These are phyloP conservation scores for Pythium myriotylum DNA, from an alignment of 352 stramenopile genomes.

Conservation along the genomic window DNA sequence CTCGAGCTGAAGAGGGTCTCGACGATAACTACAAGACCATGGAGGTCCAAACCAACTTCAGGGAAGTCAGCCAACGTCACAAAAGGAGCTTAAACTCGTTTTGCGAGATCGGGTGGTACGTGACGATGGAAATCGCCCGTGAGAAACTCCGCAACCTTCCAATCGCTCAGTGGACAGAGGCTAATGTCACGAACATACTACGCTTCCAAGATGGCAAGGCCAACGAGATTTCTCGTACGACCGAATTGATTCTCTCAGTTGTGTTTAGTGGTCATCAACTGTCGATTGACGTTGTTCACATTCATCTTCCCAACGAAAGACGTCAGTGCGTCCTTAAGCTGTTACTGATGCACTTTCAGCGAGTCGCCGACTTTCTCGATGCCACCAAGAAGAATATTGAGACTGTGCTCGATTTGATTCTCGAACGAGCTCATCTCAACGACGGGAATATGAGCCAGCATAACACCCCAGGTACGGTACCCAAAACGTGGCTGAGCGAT, in stretches of 20 bases:
- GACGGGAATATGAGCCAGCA: neutral
- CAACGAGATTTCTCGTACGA: neutral
- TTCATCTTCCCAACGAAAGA: neutral
- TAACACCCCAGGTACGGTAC: neutral
- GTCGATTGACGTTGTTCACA: neutral
- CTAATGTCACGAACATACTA: neutral
- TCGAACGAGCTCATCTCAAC: neutral
- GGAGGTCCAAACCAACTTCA: neutral
- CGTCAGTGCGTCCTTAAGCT: neutral
- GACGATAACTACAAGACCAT: neutral
- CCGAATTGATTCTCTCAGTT: neutral
- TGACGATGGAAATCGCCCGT: neutral
- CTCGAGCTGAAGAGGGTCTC: neutral
- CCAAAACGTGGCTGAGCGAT: slow-evolving; percentile 31
- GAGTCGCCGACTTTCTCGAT: neutral
- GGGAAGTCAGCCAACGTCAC: neutral
- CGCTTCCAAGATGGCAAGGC: no score
- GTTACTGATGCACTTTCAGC: neutral
- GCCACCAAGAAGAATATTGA: neutral
- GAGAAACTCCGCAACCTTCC: neutral
- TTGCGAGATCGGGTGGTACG: slow-evolving; percentile 12
- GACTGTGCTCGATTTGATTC: neutral
- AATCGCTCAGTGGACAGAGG: no score
- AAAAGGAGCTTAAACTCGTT: neutral
- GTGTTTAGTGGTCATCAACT: neutral